These are phyloP conservation scores for Shiraia sp. DNA, from an alignment of 2,329 filamentous ascomycete genomes.

Conservation along the genomic window DNA sequence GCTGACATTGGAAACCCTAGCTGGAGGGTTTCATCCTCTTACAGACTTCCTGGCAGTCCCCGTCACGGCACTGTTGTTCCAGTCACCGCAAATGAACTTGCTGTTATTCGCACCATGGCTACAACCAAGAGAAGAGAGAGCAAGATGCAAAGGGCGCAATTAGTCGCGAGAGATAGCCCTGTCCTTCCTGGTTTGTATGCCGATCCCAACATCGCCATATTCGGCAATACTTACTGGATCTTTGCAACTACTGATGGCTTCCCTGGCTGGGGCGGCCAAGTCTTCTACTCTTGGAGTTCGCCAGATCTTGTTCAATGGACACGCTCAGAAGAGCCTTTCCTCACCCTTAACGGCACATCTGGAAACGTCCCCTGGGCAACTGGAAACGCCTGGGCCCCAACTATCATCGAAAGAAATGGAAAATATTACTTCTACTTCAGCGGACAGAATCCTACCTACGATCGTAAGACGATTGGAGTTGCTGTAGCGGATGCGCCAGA, in stretches of 20 bases:
- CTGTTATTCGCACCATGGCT: slow-evolving; percentile 20
- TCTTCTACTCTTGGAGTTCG: slow-evolving; percentile 33
- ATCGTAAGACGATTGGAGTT: slow-evolving; percentile 35
- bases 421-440: slow-evolving; percentile 38
- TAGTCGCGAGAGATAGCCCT: slow-evolving; percentile 16
- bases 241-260: slow-evolving; percentile 34
- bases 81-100: slow-evolving; percentile 54
- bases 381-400: slow-evolving; percentile 34
- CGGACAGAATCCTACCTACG: slow-evolving; percentile 28
- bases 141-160: background rate
- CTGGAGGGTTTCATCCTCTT: slow-evolving; percentile 54
- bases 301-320: slow-evolving; percentile 31
- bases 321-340: slow-evolving; percentile 22
- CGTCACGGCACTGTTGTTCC: slow-evolving; percentile 60
- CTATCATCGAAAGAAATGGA: slow-evolving; percentile 24
- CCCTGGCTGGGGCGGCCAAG: slow-evolving; percentile 29
- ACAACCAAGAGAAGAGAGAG: background rate
- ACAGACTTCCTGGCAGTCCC: slow-evolving; percentile 54
- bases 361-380: slow-evolving; percentile 35
- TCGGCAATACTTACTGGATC: slow-evolving; percentile 30
- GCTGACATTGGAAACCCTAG: slow-evolving; percentile 52
- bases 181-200: slow-evolving; percentile 30
- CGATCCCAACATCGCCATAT: slow-evolving; percentile 34
- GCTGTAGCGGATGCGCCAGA: slow-evolving; percentile 25
- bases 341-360: slow-evolving; percentile 31